Percentiles rank a stretch among this genome's conserved stretches.
Evolutionary conservation across 306 rosid genomes (phyloP).

Genomic region (Luffa aegyptiaca): DNA sequence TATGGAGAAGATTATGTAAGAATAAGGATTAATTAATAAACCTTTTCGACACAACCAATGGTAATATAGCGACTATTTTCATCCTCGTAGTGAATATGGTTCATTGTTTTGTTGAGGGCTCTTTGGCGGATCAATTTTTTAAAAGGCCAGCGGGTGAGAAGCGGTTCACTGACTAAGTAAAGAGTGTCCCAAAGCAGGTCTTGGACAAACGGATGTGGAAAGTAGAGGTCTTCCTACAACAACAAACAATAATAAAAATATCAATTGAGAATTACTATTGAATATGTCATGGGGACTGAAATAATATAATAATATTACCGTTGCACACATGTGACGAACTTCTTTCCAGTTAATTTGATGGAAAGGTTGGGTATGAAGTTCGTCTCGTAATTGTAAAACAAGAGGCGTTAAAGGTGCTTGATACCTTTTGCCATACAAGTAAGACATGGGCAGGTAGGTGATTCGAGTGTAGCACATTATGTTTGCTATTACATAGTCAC

Average conservation of each 20-base stretch:
- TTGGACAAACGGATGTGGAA: slow-evolving; percentile 15
- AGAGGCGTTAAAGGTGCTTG: slow-evolving; percentile 18
- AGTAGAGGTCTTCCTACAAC: slow-evolving; percentile 12
- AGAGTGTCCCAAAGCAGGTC: slow-evolving; percentile 21
- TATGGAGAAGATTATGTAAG: no score
- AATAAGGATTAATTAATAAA: no score
- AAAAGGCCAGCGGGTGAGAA: slow-evolving; percentile 28
- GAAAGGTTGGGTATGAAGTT: slow-evolving; percentile 18
- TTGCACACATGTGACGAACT: slow-evolving; percentile 19
- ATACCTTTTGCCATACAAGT: slow-evolving; percentile 10
- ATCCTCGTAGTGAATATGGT: slow-evolving; percentile 28
- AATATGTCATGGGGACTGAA: no score
- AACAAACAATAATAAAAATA: not conserved
- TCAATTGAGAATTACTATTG: not conserved
- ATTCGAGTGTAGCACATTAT: slow-evolving; percentile 22
- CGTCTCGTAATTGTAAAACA: slow-evolving; percentile 12
- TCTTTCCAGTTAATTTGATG: slow-evolving; percentile 6
- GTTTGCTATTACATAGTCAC: not conserved
- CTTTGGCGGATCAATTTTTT: slow-evolving; percentile 21
- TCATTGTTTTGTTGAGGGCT: slow-evolving; percentile 18
- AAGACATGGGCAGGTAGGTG: slow-evolving; percentile 15
- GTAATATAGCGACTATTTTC: slow-evolving; percentile 24
- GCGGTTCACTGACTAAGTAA: slow-evolving; percentile 11
- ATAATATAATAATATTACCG: not conserved
- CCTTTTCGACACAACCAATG: slow-evolving; percentile 27